Conservation (phyloP, 495 filamentous ascomycete species). For the Xylona heveae region DNA sequence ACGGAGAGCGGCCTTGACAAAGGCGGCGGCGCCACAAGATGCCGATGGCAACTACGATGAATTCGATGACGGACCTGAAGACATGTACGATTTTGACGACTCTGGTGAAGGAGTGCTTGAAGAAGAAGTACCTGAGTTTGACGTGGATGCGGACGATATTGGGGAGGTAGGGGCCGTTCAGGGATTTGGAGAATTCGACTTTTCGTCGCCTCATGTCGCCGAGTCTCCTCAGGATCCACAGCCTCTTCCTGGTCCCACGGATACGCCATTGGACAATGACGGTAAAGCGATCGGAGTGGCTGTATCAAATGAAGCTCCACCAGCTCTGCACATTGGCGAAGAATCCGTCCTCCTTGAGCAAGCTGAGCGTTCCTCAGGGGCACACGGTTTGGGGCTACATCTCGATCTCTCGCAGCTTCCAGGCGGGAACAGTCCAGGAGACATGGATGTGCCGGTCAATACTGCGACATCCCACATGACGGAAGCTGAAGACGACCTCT, state of each 20-base stretch:
- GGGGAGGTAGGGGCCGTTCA: constrained; percentile 21
- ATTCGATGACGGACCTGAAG: constrained; percentile 13
- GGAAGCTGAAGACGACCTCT: constrained; percentile 48
- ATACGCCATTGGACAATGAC: constrained; percentile 30
- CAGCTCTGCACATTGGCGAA: constrained; percentile 9
- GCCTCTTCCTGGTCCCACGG: constrained; percentile 15
- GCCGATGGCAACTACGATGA: constrained; percentile 10
- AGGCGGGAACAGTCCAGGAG: no score
- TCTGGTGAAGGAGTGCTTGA: constrained; percentile 48
- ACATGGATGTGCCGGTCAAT: no score
- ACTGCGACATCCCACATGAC: no score
- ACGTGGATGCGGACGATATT: constrained; percentile 38
- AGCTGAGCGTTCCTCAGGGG: no score
- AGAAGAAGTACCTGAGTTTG: constrained; percentile 56
- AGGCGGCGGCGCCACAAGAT: constrained; percentile 12
- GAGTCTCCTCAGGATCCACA: no score
- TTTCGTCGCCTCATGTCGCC: no score
- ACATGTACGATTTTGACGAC: constrained; percentile 26
- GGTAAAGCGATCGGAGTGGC: constrained; percentile 28
- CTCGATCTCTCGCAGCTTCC: no score
- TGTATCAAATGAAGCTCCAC: constrained; percentile 20
- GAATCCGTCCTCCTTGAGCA: constrained; percentile 5
- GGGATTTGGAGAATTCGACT: constrained; percentile 14
- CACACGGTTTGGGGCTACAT: no score
- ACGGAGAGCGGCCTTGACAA: constrained; percentile 39